Base-by-base conservation (phyloP, 768 basidiomycete species). In the Russula foetens region DNA sequence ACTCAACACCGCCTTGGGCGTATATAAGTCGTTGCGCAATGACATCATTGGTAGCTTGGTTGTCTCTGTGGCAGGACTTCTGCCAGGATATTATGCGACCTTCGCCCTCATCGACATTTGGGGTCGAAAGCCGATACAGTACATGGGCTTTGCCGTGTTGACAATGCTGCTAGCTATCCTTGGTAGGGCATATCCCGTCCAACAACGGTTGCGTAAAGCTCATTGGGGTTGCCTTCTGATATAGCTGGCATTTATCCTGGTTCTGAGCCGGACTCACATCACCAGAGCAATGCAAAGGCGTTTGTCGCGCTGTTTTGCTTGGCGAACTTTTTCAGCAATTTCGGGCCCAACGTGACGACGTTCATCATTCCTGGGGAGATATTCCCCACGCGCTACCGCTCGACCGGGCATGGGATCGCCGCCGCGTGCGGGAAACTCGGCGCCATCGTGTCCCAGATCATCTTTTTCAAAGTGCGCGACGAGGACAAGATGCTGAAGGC, bases 91-190 rank as follows among this genome's bases (percentile, higher is more conserved):
- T 74, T 89, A 80, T 75, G 75, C 67, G 38, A 69, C 81, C 74
- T 76, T 83, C 70, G 67, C 88, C 38, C 68, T 90, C 66, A 83
- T 93, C 63, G 91, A 92, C 66, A 64, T 66, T 1, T 89, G 87
- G 86, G 90, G 91, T 33, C 83, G 90, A 70, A 90, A 85, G 74
- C 85, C 86, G 51, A 85, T 92, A 52, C 90, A 92, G 69, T 74
- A 88, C 43, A 81, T 88, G 80, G 90, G 90, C 33, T 92, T 92
- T 76, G 72, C 58, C 56, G 31, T 83, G 28, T 81, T 91, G 62
- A 84, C 86, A 31, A 66, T 83, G 48, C 71, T 89, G 29, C 87
- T 90, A 70, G 50, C 84, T 65, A 74, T 81, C 67, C 81, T 92
- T 79, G 86, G 86, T 86, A 70, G 48, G 79, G 72, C 12, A 17